Conservation (phyloP, 2,329 filamentous ascomycete genomes). For the Pseudogymnoascus sp. region DNA sequence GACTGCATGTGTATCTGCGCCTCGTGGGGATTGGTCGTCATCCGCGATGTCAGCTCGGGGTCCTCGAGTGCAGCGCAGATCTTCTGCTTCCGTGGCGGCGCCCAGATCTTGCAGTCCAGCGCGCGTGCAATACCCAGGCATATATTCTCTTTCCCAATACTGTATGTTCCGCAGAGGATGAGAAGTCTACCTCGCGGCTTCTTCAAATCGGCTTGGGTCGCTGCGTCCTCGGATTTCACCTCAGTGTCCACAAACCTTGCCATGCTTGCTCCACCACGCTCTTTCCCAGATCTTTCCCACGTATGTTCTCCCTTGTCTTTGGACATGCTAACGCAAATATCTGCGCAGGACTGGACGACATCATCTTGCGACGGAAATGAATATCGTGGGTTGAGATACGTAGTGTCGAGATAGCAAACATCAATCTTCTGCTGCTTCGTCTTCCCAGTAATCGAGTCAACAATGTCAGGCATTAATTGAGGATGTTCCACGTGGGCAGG, state of each 20-base stretch:
- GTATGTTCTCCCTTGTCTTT: slow-evolving; percentile 52
- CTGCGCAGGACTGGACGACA: slow-evolving; percentile 80
- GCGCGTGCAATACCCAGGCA: slow-evolving; percentile 87
- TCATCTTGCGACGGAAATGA: slow-evolving; percentile 84
- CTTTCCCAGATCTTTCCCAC: slow-evolving; percentile 50
- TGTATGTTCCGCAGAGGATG: slow-evolving; percentile 93
- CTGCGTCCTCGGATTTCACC: slow-evolving; percentile 19
- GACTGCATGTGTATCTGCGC: slow-evolving; percentile 98
- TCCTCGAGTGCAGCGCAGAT: slow-evolving; percentile 84
- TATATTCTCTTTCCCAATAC: slow-evolving; percentile 94
- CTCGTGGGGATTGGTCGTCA: slow-evolving; percentile 73
- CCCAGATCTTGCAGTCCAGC: slow-evolving; percentile 81
- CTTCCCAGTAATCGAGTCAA: slow-evolving; percentile 65
- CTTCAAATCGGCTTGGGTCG: slow-evolving; percentile 17
- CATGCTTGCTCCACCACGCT: slow-evolving; percentile 52
- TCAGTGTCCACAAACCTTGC: slow-evolving; percentile 45
- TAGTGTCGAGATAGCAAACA: slow-evolving; percentile 94
- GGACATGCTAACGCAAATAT: slow-evolving; percentile 74
- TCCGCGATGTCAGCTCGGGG: slow-evolving; percentile 65
- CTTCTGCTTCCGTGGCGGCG: slow-evolving; percentile 71
- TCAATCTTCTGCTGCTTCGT: slow-evolving; percentile 79
- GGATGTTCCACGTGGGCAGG: slow-evolving; percentile 77
- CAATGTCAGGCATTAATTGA: slow-evolving; percentile 65
- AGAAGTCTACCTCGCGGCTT: slow-evolving; percentile 61
- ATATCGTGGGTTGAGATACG: slow-evolving; percentile 92